These are phyloP conservation scores for Przewalskia tangutica DNA, from an alignment of 257 asterid species.

Conservation along the genomic window DNA sequence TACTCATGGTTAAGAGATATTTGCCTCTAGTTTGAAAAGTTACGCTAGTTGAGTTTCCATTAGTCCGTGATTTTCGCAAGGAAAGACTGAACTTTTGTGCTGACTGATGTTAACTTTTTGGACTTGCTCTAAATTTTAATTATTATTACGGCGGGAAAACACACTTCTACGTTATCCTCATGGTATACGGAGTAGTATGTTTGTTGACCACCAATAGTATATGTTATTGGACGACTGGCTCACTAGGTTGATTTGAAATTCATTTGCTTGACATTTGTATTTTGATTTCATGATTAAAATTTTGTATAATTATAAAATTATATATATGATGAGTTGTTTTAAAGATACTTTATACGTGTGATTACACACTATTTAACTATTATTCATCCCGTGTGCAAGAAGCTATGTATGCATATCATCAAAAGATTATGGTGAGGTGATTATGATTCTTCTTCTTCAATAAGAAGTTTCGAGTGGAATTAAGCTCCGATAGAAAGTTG, in stretches of 20 bases:
- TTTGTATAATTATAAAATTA: not conserved
- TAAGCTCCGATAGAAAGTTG: not conserved
- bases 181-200: not conserved
- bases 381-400: too few relatives aligned
- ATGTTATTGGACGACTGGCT: not conserved
- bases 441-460: not conserved
- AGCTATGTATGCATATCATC: not conserved
- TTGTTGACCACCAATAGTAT: not conserved
- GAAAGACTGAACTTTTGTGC: not conserved
- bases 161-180: not conserved
- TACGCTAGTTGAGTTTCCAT: slow-evolving; percentile 1
- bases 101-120: not conserved
- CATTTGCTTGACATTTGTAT: not conserved
- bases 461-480: not conserved
- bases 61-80: slow-evolving; percentile 25
- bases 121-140: not conserved
- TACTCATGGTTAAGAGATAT: not conserved
- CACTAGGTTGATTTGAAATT: not conserved
- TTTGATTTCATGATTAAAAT: not conserved
- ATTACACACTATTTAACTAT: too few relatives aligned
- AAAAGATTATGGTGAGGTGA: not conserved
- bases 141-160: slow-evolving; percentile 3
- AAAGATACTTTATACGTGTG: too few relatives aligned
- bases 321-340: too few relatives aligned
- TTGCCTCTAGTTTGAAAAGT: slow-evolving; percentile 1